Base-by-base conservation (phyloP, 2,329 filamentous ascomycete genomes). In the Pseudogymnoascus pannorum region DNA sequence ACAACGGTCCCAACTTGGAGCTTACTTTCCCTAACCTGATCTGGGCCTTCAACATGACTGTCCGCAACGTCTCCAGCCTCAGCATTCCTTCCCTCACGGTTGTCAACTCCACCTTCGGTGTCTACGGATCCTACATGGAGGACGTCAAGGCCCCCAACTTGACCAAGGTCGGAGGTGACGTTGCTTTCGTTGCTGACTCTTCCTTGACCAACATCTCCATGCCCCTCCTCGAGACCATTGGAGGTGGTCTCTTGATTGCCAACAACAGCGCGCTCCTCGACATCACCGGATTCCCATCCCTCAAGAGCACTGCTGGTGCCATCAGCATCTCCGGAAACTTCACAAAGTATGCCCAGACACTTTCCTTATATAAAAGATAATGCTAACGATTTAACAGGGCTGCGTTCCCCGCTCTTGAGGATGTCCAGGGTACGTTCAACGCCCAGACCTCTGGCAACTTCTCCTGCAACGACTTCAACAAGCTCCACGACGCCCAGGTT, bases 311-410 rank as follows among this genome's bases (percentile, higher is more conserved):
- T 63, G 83, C 80, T 66, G 93, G 92, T 77, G 91, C 91, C 70
- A 81, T 97, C 72, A 87, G 91, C 74, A 85, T 96, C 74, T 86
- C 87, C 69, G 94, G 94, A 71, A 88, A 86, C 79, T 95, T 97
- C 76, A 82, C 85, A 65, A 80, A 83, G 91, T 95, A 82, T 80
- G 90, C 84, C 16, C 11, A 59, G 12, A 1, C 6, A 57, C 4
- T 31, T 14, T 3, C 20, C 31, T 31, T 59, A 24, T 58, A 40
- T 63, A 22, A 40, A 59, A 14, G 24, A 26, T 12, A 57, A 29
- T 57, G 35, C 73, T 77, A 68, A 79, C 70, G 63, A 59, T 12
- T 20, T 38, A 60, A 1, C 68, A 96, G 91, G 63, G 86, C 94
- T 67, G 72, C 80, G 35, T 82, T 97, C 60, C 87, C 89, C 64